Evolutionary conservation across 202 grass and related monocot genomes (phyloP).

Genomic region (Zizania palustris): DNA sequence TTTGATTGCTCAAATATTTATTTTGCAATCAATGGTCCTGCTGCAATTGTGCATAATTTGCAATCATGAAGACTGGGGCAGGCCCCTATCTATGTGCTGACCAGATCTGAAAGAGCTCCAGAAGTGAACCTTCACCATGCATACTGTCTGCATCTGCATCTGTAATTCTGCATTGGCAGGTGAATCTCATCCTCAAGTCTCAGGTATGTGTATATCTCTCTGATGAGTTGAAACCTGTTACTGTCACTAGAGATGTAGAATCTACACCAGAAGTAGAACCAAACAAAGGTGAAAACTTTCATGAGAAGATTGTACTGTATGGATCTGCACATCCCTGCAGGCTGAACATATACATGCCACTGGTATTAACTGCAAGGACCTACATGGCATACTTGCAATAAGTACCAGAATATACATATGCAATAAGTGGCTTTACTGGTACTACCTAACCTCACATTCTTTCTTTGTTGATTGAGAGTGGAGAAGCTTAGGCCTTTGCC

Average conservation of each 20-base stretch:
- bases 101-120: slow-evolving; percentile 30
- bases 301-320: background rate
- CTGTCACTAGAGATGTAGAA: slow-evolving; percentile 24
- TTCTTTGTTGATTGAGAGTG: slow-evolving; percentile 43
- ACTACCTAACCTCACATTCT: slow-evolving; percentile 36
- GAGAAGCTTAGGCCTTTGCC: slow-evolving; percentile 37
- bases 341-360: slow-evolving; percentile 8
- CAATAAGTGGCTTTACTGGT: background rate
- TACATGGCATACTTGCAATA: background rate
- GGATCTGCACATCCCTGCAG: slow-evolving; percentile 16
- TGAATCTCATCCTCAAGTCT: slow-evolving; percentile 21
- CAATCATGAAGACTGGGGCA: slow-evolving; percentile 39
- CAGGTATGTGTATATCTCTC: background rate
- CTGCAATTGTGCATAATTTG: slow-evolving; percentile 37
- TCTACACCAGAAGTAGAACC: background rate
- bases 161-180: slow-evolving; percentile 29
- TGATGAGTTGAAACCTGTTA: slow-evolving; percentile 5
- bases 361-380: background rate
- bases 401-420: background rate
- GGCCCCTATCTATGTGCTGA: slow-evolving; percentile 23
- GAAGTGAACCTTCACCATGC: slow-evolving; percentile 32
- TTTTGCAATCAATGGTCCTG: slow-evolving; percentile 15
- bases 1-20: slow-evolving; percentile 29
- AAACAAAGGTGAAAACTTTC: background rate
- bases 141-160: slow-evolving; percentile 27